Conservation (phyloP, 345 rosid species). For the Adansonia digitata region DNA sequence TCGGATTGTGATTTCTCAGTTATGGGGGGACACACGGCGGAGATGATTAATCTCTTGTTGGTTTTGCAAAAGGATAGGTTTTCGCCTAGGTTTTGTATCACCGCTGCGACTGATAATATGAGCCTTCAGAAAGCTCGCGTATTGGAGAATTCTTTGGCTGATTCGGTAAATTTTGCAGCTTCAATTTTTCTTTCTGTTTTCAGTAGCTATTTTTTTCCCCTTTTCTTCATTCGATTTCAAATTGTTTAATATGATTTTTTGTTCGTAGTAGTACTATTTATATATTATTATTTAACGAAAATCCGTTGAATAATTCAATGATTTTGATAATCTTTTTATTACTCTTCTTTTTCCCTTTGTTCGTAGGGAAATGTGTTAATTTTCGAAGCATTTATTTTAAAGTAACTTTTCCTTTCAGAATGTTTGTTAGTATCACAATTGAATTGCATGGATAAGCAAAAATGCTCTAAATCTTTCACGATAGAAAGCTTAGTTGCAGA, state of each 20-base stretch:
- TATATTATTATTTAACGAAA: neutral
- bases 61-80: conserved; percentile 54
- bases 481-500: neutral
- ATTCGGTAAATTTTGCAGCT: conserved; percentile 33
- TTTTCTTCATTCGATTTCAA: neutral
- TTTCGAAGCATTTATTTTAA: neutral
- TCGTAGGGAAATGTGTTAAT: no score
- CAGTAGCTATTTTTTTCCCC: neutral
- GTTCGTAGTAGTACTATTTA: neutral
- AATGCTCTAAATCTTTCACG: neutral
- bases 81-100: conserved; percentile 70
- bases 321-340: no score
- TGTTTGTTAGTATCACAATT: neutral
- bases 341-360: no score
- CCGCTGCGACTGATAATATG: conserved; percentile 91
- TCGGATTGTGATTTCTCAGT: neutral
- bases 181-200: neutral
- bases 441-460: neutral
- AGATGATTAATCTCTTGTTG: conserved; percentile 80
- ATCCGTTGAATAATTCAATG: no score
- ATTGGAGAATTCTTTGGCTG: conserved; percentile 51
- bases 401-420: neutral
- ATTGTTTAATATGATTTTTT: neutral
- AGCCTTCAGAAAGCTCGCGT: conserved; percentile 82
- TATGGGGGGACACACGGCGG: conserved; percentile 92